Evolutionary conservation across 768 basidiomycete species (phyloP).

Genomic region (Lactarius sp.): DNA sequence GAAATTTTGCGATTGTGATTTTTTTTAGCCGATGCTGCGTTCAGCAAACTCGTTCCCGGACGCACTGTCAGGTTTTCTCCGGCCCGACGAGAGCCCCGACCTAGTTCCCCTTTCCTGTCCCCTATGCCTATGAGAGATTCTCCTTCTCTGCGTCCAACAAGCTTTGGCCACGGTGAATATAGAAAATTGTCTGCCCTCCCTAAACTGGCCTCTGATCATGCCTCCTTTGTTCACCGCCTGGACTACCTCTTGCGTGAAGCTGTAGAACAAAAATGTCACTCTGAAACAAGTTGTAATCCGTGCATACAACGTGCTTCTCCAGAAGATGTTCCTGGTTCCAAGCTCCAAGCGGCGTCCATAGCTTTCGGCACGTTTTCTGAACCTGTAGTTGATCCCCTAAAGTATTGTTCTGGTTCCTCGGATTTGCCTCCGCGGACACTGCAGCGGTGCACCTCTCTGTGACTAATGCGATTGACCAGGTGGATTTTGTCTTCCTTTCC

Average conservation of each 20-base stretch:
- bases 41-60: no score
- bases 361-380: neutral
- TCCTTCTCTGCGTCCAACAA: neutral
- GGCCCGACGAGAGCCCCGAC: no score
- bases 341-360: neutral
- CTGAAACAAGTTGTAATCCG: neutral
- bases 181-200: neutral
- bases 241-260: conserved; percentile 1
- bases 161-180: neutral
- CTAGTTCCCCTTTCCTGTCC: conserved; percentile 10
- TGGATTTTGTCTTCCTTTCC: no score
- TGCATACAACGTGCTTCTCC: conserved; percentile 6
- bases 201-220: neutral
- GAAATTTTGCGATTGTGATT: no score
- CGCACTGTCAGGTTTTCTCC: no score
- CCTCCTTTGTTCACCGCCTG: conserved; percentile 1
- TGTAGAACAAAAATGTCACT: neutral
- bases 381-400: neutral
- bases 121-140: neutral
- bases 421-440: neutral
- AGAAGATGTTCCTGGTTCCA: neutral
- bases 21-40: no score
- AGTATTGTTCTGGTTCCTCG: neutral
- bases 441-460: neutral
- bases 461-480: no score